Evolutionary conservation across 768 basidiomycete species (phyloP), one percentile per base, ranked within the genome.

Genomic region (Suillus americanus): DNA sequence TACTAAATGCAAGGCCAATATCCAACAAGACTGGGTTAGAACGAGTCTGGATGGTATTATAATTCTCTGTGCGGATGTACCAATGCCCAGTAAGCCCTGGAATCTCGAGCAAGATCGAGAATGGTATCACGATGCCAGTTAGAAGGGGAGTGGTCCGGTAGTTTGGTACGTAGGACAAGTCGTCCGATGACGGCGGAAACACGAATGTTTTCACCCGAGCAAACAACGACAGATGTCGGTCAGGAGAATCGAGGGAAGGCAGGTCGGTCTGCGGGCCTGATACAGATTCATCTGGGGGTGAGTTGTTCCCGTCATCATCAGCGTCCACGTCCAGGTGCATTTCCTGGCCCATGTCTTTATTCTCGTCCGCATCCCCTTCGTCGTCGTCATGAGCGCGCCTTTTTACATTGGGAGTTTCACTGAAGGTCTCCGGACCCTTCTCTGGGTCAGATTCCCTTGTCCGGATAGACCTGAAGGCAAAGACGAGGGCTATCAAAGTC

Each of bases 61-160:
- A 25, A 16, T 63, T 65, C 37, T 79, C 76, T 0, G 85, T 91
- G 7, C 82, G 82, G 63, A 89, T 82, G 66, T 88, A 91, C 91
- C 90, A 91, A 61, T 83, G 82, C 64, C 87, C 88, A 1, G 91
- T 94, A 13, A 94, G 75, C 18, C 89, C 89, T 1, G 93, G 93
- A 35, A 95, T 91, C 69, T 90, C 89, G 37, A 94, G 80, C n/a
- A 95, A 80, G 57, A 94, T 90, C 20, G 89, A 85, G 69, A 95
- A 92, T 0, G 91, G 89, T 43, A 91, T 85, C 65, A 87, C 73
- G 46, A 89, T 79, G 23, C 88, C 89, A 16, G 90, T 86, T 10
- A 91, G 63, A 48, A 92, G 87, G 0, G 90, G 90, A 5, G 86
- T 76, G 60, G 78, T 78, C 20, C 91, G 86, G 71, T 89, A 89